phyloP scores from a whole-genome alignment of 1,284 basidiomycete genomes.

The Meira nashicola region DNA sequence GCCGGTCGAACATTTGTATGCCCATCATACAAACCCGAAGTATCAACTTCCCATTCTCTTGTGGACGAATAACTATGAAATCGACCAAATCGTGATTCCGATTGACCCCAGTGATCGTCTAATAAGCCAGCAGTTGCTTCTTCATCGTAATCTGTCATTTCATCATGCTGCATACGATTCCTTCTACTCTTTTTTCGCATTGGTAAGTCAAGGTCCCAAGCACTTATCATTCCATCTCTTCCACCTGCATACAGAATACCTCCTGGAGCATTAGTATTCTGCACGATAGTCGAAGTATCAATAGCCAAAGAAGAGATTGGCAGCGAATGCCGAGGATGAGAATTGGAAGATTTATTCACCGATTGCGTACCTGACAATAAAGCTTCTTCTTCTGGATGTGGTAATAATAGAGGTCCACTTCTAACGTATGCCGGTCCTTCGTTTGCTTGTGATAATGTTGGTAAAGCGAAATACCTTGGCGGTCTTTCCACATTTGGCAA shows the following conservation, averaged over 20 bases:
- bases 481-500: constrained; percentile 4
- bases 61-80: background rate
- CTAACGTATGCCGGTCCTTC: background rate
- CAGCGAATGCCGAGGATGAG: constrained; percentile 40
- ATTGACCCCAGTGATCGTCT: background rate
- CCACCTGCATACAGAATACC: constrained; percentile 92
- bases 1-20: constrained; percentile 11
- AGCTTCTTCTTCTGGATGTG: background rate
- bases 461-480: background rate
- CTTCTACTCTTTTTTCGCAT: constrained; percentile 55
- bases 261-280: constrained; percentile 58
- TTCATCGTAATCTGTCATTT: constrained; percentile 2
- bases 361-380: background rate
- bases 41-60: constrained; percentile 1
- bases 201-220: constrained; percentile 79
- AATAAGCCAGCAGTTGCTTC: background rate
- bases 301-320: constrained; percentile 45
- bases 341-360: background rate
- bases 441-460: background rate
- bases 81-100: too few species aligned
- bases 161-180: background rate
- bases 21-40: constrained; percentile 24
- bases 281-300: constrained; percentile 35
- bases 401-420: background rate
- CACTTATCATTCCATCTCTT: constrained; percentile 81